Conservation (phyloP, 345 rosid genomes). For the Ceriops decandra region DNA sequence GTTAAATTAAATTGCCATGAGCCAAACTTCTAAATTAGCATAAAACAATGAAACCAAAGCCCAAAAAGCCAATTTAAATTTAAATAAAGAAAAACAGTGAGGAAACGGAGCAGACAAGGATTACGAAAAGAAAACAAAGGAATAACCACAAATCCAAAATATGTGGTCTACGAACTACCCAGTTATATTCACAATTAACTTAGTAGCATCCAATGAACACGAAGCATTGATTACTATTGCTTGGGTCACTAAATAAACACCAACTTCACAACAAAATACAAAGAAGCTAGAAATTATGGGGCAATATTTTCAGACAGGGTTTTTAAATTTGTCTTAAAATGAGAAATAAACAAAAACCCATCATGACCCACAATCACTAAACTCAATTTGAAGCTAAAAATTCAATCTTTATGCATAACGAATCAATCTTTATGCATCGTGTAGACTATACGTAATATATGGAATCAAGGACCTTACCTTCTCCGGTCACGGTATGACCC, state of each 20-base stretch:
- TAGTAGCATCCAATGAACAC: no score
- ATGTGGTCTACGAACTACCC: background rate
- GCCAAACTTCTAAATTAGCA: no score
- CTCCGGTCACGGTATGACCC: conserved; percentile 87
- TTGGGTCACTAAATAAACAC: background rate
- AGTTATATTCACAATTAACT: no score
- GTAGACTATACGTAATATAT: background rate
- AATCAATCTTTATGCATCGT: background rate
- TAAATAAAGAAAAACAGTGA: no score
- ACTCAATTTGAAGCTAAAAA: background rate
- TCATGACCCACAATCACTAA: conserved; percentile 1
- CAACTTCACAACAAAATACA: no score
- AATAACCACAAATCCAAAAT: background rate
- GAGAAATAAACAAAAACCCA: background rate
- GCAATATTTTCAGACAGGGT: no score
- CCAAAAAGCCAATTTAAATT: no score
- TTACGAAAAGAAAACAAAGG: no score
- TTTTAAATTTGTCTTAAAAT: background rate
- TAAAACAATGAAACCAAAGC: no score
- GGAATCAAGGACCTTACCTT: conserved; percentile 41
- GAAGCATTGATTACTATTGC: background rate
- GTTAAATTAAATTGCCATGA: no score
- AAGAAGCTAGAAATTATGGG: no score
- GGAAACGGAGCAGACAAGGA: no score
- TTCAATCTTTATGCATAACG: background rate